Conservation (phyloP, 2,329 filamentous ascomycete species). For the Fusarium burgessii region DNA sequence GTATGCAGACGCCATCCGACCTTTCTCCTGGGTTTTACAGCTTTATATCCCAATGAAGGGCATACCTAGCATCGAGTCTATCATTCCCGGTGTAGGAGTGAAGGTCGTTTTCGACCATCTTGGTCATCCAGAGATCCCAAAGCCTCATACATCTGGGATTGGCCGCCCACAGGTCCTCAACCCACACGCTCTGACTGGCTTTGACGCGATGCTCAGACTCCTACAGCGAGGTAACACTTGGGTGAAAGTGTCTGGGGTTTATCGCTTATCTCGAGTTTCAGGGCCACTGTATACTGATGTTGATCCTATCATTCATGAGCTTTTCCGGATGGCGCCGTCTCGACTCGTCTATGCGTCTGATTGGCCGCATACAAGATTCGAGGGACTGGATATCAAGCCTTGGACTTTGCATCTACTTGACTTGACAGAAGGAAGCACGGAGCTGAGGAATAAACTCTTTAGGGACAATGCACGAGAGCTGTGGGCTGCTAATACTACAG, state of each 20-base stretch:
- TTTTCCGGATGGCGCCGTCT: not conserved
- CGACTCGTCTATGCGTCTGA: not conserved
- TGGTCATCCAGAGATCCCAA: not conserved
- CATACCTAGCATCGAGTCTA: not conserved
- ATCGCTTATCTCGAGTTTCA: not conserved
- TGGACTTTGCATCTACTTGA: not conserved
- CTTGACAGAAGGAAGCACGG: not conserved
- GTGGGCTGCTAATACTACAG: not conserved
- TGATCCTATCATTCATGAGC: not conserved
- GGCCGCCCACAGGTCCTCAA: not conserved
- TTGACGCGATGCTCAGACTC: not conserved
- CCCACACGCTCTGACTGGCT: not conserved
- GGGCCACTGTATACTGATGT: not conserved
- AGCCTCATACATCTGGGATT: rapidly evolving
- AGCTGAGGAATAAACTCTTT: not conserved
- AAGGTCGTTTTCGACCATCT: not conserved
- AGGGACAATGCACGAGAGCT: not conserved
- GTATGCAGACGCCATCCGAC: not conserved
- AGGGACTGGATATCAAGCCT: not conserved
- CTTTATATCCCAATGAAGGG: not conserved
- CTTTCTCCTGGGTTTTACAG: not conserved
- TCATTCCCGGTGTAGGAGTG: not conserved
- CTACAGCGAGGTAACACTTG: not conserved
- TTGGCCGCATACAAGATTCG: not conserved
- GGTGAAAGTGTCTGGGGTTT: not conserved